Evolutionary conservation across 225 moss, liverwort and hornwort species (phyloP), one percentile per base, ranked within the genome.

Genomic region (Physcomitrellopsis africana): DNA sequence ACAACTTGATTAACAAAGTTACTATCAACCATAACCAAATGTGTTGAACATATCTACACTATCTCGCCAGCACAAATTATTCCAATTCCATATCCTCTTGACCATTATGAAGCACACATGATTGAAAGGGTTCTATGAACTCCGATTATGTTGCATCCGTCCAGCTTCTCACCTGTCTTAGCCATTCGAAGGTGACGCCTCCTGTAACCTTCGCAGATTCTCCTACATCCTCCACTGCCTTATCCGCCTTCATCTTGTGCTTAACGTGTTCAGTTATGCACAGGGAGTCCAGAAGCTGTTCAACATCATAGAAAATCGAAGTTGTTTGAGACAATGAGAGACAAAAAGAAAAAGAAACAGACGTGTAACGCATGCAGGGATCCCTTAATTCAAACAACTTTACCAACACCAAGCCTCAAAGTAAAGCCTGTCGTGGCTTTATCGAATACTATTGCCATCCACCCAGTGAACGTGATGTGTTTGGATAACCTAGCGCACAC

Each of bases 161-260:
- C 1, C 23, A 41, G 49, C 32, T 66, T 46, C 67, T 72, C 42
- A 69, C 83, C 83, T 86, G 86, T 68, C 44, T 68, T 12, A 72
- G 68, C 76, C 83, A 83, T 37, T 86, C 65, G 49, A 78, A 78
- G 17, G 78, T 76, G 58, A 80, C 72, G 23, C 68, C 71, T 51
- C 78, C 83, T 75, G 75, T 75, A 58, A 68, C 45, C 46, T 54
- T 57, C 43, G 51, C 74, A 67, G 42, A 44, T 48, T 52, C 71
- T 67, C 10, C 74, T 16, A 54, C 72, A 74, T 65, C 78, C 67
- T 78, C 71, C 32, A 51, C 70, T 32, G 51, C 55, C 8, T 74
- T 66, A 54, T 80, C 80, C 15, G 80, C 67, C 75, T 83, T 80
- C 75, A 75, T 78, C 24, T 8, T 72, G 56, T 17, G 42, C 29